Percentiles rank a stretch among this genome's conserved stretches.
Evolutionary conservation across 768 basidiomycete species (phyloP).

Genomic region (Tubosaeta sp.): DNA sequence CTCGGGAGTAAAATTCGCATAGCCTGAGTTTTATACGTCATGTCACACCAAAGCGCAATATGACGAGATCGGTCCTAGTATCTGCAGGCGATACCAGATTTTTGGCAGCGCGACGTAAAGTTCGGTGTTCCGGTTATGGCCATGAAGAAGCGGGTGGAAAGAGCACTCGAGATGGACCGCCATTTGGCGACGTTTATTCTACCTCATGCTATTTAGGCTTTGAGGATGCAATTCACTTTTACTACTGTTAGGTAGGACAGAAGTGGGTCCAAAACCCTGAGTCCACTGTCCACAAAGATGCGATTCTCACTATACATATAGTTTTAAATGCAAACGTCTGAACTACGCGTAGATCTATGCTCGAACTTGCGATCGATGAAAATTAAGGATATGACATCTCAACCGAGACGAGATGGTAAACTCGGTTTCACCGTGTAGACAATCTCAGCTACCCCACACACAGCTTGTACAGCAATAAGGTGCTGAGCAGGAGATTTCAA

Average conservation of each 20-base stretch:
- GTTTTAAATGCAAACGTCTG: neutral
- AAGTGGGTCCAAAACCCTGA: no score
- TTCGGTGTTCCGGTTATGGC: neutral
- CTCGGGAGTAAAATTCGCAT: conserved; percentile 6
- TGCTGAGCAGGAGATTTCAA: neutral
- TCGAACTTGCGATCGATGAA: neutral
- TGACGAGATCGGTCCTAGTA: conserved; percentile 88
- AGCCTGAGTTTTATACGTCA: conserved; percentile 94
- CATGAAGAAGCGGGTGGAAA: neutral
- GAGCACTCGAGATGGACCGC: neutral
- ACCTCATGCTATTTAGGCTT: neutral
- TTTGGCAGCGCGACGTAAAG: conserved; percentile 80
- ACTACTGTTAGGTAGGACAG: no score
- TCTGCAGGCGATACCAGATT: conserved; percentile 89
- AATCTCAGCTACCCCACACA: no score
- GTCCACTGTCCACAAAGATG: neutral
- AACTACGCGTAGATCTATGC: neutral
- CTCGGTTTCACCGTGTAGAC: no score
- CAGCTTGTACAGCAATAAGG: no score
- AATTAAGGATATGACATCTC: no score
- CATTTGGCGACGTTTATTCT: neutral
- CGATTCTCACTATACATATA: no score
- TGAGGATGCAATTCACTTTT: no score
- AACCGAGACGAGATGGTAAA: no score
- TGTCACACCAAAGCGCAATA: conserved; percentile 95